Conservation (phyloP, 768 basidiomycete genomes). For the Hypholoma fasciculare region DNA sequence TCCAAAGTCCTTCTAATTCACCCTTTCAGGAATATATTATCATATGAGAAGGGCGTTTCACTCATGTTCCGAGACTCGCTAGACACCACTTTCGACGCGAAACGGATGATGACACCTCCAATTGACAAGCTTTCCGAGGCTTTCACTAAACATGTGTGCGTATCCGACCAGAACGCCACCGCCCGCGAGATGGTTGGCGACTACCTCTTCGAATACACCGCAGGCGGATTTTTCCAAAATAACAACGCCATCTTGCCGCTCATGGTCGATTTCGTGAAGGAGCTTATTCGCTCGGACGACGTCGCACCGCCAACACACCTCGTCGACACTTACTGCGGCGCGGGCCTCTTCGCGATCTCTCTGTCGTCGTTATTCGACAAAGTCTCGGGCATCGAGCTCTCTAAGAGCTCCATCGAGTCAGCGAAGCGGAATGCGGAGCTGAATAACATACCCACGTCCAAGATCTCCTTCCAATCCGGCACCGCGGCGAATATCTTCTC, state of each 20-base stretch:
- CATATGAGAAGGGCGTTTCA: constrained; percentile 87
- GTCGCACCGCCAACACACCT: constrained; percentile 73
- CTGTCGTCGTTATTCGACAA: constrained; percentile 72
- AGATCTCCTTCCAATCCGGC: constrained; percentile 73
- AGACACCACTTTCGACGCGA: constrained; percentile 23
- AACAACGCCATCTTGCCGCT: constrained; percentile 91
- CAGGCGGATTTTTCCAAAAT: constrained; percentile 96
- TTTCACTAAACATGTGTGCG: constrained; percentile 67
- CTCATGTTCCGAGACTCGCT: constrained; percentile 87
- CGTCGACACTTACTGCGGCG: constrained; percentile 94
- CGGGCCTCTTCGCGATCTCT: constrained; percentile 84
- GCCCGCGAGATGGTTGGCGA: constrained; percentile 86
- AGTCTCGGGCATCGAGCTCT: constrained; percentile 91
- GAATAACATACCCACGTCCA: constrained; percentile 55
- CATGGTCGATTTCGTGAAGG: constrained; percentile 80
- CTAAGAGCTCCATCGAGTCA: constrained; percentile 64
- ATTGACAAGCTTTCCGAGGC: constrained; percentile 37
- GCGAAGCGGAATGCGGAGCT: constrained; percentile 68
- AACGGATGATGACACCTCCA: constrained; percentile 23
- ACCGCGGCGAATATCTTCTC: constrained; percentile 88
- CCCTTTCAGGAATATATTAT: constrained; percentile 64
- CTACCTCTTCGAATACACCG: constrained; percentile 81
- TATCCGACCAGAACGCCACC: constrained; percentile 78
- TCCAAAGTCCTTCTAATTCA: no score
- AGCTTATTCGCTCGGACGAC: constrained; percentile 57